Conservation (phyloP, 345 rosid genomes). For the Euphorbia peplus region DNA sequence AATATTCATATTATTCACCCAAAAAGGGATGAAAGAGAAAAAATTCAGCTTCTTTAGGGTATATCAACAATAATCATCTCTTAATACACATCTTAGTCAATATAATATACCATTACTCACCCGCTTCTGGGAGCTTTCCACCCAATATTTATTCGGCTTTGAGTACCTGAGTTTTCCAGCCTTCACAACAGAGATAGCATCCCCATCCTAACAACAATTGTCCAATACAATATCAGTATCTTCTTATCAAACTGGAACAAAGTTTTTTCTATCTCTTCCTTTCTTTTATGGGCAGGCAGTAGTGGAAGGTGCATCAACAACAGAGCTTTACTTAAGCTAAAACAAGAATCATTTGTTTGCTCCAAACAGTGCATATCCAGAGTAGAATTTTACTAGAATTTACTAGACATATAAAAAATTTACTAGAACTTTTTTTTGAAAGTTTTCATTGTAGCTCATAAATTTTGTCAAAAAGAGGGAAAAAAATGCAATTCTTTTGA, state of each 20-base stretch:
- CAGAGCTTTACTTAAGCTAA: not conserved
- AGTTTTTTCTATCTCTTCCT: too few relatives aligned
- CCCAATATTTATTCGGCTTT: constrained; percentile 75
- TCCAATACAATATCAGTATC: constrained; percentile 13
- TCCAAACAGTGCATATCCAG: too few relatives aligned
- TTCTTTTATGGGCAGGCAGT: not conserved
- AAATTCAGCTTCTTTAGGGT: not conserved
- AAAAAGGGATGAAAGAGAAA: not conserved
- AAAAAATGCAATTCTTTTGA: too few relatives aligned
- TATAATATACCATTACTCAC: constrained; percentile 31
- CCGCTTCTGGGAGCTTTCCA: constrained; percentile 81
- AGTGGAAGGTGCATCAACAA: not conserved
- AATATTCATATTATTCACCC: not conserved
- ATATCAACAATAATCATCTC: not conserved
- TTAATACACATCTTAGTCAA: not conserved
- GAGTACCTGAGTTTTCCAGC: constrained; percentile 72
- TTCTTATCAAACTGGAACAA: not conserved
- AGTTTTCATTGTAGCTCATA: too few relatives aligned
- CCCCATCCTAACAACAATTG: constrained; percentile 49
- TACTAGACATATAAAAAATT: too few relatives aligned
- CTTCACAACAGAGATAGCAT: constrained; percentile 60
- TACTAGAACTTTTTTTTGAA: too few relatives aligned
- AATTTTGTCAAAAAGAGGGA: too few relatives aligned
- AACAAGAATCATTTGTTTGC: not conserved
- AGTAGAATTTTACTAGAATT: too few relatives aligned